Evolutionary conservation across 768 basidiomycete species (phyloP).

Genomic region (Solioccasus polychromus): DNA sequence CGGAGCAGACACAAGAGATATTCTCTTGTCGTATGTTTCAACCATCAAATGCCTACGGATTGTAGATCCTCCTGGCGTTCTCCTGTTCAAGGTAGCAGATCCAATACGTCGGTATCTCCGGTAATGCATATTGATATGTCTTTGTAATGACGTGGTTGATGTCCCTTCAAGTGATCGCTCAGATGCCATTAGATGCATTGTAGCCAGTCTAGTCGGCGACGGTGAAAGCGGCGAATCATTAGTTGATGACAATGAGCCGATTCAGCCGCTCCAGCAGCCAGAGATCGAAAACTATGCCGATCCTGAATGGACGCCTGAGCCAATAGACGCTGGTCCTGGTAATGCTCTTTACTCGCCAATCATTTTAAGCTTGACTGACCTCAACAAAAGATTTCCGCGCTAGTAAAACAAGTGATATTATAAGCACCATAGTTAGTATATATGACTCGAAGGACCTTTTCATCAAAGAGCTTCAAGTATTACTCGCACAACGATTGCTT

Average conservation of each 20-base stretch:
- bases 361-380: not conserved
- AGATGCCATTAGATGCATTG: conserved; percentile 93
- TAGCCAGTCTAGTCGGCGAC: conserved; percentile 85
- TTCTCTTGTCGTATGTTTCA: conserved; percentile 85
- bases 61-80: conserved; percentile 88
- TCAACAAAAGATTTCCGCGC: conserved; percentile 74
- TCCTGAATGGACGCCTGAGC: conserved; percentile 94
- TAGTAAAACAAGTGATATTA: conserved; percentile 88
- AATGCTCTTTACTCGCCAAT: conserved; percentile 13
- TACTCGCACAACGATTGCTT: conserved; percentile 85
- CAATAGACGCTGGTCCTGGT: conserved; percentile 96
- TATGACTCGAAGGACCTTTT: conserved; percentile 97
- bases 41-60: conserved; percentile 89
- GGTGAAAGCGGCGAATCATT: conserved; percentile 78
- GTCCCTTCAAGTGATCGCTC: conserved; percentile 61
- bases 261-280: conserved; percentile 68
- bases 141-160: not conserved
- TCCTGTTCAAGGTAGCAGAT: conserved; percentile 91
- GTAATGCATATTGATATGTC: conserved; percentile 36
- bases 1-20: conserved; percentile 90
- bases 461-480: conserved; percentile 89
- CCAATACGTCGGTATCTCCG: conserved; percentile 88
- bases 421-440: conserved; percentile 95
- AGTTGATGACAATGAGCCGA: conserved; percentile 81
- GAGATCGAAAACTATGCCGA: conserved; percentile 88